These are phyloP conservation scores for Juglanconis sp. DNA, from an alignment of 2,329 filamentous ascomycete genomes.

Conservation along the genomic window DNA sequence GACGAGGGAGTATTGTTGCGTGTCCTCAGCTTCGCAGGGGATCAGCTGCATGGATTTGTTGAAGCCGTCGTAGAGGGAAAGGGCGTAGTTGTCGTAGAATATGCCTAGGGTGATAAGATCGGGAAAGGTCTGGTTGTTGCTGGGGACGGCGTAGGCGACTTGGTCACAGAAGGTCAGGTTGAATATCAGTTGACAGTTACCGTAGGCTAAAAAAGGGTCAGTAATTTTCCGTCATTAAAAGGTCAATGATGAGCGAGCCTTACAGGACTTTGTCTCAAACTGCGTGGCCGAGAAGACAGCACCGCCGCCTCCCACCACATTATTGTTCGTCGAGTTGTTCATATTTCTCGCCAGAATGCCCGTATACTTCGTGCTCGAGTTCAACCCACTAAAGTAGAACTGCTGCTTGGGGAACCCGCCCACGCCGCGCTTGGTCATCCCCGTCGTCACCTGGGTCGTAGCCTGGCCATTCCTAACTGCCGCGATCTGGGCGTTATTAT, in stretches of 20 bases:
- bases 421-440: slow-evolving; percentile 66
- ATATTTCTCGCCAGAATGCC: slow-evolving; percentile 69
- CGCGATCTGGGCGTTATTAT: slow-evolving; percentile 60
- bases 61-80: slow-evolving; percentile 71
- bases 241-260: slow-evolving; percentile 23
- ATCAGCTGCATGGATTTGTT: slow-evolving; percentile 78
- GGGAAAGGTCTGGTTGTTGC: slow-evolving; percentile 63
- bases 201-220: slow-evolving; percentile 44
- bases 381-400: slow-evolving; percentile 77
- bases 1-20: slow-evolving; percentile 77
- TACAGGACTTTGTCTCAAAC: slow-evolving; percentile 79
- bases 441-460: slow-evolving; percentile 48
- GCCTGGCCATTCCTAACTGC: slow-evolving; percentile 52
- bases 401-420: slow-evolving; percentile 76
- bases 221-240: neutral
- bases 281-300: slow-evolving; percentile 67
- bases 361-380: slow-evolving; percentile 66
- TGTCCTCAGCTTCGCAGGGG: slow-evolving; percentile 72
- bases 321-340: slow-evolving; percentile 40
- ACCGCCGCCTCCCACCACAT: slow-evolving; percentile 66
- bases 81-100: slow-evolving; percentile 77
- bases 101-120: slow-evolving; percentile 59
- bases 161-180: slow-evolving; percentile 86
- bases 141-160: slow-evolving; percentile 87
- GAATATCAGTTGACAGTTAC: slow-evolving; percentile 82